These are phyloP conservation scores for Talaromyces liani DNA, from an alignment of 495 filamentous ascomycete species.

Conservation along the genomic window DNA sequence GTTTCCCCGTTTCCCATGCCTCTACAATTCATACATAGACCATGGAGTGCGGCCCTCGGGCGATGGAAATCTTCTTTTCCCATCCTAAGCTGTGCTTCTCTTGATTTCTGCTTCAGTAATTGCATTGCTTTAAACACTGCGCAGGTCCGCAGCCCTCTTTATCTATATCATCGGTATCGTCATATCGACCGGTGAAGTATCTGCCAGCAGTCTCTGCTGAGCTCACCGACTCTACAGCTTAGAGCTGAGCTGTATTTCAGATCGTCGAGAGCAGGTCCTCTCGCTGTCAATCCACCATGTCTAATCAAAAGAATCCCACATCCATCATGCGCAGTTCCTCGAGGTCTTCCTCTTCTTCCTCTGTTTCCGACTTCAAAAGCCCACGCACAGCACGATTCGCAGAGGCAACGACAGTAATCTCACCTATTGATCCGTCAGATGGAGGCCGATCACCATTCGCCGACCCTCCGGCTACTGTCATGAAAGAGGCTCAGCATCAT, in stretches of 20 bases:
- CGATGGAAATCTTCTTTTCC: not conserved
- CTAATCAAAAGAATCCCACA: slow-evolving; percentile 2
- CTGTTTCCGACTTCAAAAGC: slow-evolving; percentile 59
- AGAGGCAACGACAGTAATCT: slow-evolving; percentile 82
- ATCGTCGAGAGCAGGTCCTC: slow-evolving; percentile 9
- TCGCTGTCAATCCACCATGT: slow-evolving; percentile 3
- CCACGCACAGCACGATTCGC: slow-evolving; percentile 82
- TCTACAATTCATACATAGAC: slow-evolving; percentile 6
- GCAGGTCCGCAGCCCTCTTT: slow-evolving; percentile 1
- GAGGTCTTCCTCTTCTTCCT: slow-evolving; percentile 39
- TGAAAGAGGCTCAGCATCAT: slow-evolving; percentile 39
- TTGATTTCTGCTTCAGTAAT: not conserved
- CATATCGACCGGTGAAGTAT: not conserved
- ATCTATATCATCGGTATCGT: not conserved
- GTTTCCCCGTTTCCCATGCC: not conserved
- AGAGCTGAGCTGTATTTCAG: not conserved
- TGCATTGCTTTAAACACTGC: slow-evolving; percentile 4
- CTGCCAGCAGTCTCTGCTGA: not conserved
- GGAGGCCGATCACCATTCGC: slow-evolving; percentile 57
- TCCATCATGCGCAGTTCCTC: slow-evolving; percentile 20
- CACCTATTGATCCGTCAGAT: slow-evolving; percentile 59
- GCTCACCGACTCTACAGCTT: not conserved
- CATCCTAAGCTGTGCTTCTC: slow-evolving; percentile 10
- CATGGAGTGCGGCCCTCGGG: not conserved
- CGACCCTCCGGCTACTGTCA: slow-evolving; percentile 43